phyloP scores from a whole-genome alignment of 75 land plant genomes.

The Picea sitchensis region DNA sequence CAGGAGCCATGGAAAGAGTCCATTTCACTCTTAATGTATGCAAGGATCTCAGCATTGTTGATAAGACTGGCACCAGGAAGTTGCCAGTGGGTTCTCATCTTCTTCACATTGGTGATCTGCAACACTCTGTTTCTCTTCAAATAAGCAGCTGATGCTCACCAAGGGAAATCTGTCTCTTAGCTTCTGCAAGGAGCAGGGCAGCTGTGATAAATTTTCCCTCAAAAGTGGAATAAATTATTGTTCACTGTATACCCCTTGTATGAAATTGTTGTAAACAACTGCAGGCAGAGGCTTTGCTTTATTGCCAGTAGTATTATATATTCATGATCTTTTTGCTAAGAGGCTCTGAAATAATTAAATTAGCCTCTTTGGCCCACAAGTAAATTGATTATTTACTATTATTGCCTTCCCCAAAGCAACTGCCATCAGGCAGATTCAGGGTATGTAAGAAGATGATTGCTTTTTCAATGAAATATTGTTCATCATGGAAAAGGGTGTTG shows the following conservation, averaged over 20 bases:
- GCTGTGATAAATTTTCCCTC: not conserved
- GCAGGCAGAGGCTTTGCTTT: too few relatives aligned
- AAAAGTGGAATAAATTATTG: not conserved
- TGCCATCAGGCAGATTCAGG: too few relatives aligned
- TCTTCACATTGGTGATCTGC: slow-evolving; percentile 47
- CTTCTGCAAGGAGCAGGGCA: not conserved
- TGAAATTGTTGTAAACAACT: too few relatives aligned
- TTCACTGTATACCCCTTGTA: not conserved
- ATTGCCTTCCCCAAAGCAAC: too few relatives aligned
- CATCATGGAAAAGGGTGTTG: too few relatives aligned
- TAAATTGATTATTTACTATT: too few relatives aligned
- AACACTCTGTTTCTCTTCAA: slow-evolving; percentile 34
- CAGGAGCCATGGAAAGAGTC: slow-evolving; percentile 28
- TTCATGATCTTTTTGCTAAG: too few relatives aligned
- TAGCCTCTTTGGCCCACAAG: too few relatives aligned
- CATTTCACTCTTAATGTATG: slow-evolving; percentile 46
- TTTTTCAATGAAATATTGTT: too few relatives aligned
- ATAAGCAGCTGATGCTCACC: not conserved
- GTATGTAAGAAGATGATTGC: too few relatives aligned
- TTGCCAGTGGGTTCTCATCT: slow-evolving; percentile 52
- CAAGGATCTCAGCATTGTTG: slow-evolving; percentile 59
- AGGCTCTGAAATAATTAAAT: not conserved
- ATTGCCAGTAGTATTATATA: too few relatives aligned
- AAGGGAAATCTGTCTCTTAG: not conserved
- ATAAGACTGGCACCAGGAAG: slow-evolving; percentile 39